These are phyloP conservation scores for Aspergillus puulaauensis DNA, from an alignment of 2,329 filamentous ascomycete species.

Conservation along the genomic window DNA sequence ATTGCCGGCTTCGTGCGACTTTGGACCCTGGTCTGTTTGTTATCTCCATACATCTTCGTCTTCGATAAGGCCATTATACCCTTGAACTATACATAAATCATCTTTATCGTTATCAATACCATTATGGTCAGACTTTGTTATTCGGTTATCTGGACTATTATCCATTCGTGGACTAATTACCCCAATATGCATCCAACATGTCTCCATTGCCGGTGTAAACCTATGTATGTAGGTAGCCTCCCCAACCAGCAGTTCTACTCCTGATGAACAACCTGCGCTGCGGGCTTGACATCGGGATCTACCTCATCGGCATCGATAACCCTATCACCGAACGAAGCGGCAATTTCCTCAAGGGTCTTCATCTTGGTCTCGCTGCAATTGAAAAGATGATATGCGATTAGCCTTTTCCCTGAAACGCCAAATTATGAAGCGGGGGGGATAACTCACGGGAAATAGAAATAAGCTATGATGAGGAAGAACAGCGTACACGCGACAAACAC, in stretches of 20 bases:
- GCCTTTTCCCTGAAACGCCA: neutral
- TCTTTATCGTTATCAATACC: too few relatives aligned
- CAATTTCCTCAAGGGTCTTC: conserved; percentile 51
- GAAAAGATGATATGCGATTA: neutral
- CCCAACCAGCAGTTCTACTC: neutral
- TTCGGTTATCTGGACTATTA: too few relatives aligned
- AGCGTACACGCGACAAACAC: conserved; percentile 56
- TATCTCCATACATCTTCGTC: too few relatives aligned
- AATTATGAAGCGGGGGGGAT: neutral
- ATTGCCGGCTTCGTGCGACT: too few relatives aligned
- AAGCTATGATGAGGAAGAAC: conserved; percentile 54
- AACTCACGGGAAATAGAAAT: conserved; percentile 55
- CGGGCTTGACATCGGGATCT: conserved; percentile 22
- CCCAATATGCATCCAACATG: too few relatives aligned
- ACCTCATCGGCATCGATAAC: conserved; percentile 37
- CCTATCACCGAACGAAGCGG: conserved; percentile 49
- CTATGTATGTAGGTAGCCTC: neutral
- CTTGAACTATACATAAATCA: too few relatives aligned
- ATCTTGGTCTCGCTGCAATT: conserved; percentile 45
- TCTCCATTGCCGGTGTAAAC: neutral
- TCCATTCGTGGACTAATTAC: too few relatives aligned
- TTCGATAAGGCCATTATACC: too few relatives aligned
- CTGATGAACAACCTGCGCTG: conserved; percentile 14
- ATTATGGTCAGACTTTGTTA: too few relatives aligned
- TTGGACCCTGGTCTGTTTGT: too few relatives aligned